Conservation (phyloP, 2,329 filamentous ascomycete genomes). For the Stagonosporopsis cucurbitacearum region DNA sequence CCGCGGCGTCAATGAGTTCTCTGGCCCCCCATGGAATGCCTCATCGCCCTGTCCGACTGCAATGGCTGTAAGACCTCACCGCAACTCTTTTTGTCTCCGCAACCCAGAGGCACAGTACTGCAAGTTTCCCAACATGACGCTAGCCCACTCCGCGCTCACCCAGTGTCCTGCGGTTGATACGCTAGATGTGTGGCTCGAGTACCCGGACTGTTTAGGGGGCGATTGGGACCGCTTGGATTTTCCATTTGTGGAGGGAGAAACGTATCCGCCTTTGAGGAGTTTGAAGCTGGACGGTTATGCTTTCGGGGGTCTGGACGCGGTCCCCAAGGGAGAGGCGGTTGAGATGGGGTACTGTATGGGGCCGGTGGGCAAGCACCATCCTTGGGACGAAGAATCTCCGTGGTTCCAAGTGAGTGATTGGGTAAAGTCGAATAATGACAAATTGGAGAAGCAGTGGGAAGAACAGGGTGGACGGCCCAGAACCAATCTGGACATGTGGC, state of each 20-base stretch:
- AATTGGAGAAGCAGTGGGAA: no score
- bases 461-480: not conserved
- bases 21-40: not conserved
- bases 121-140: not conserved
- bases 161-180: not conserved
- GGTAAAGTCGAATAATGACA: not conserved
- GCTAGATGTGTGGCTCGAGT: not conserved
- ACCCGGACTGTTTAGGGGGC: not conserved
- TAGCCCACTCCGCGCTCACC: not conserved
- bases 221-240: not conserved
- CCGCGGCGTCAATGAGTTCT: not conserved
- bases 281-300: slow-evolving; percentile 1
- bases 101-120: not conserved
- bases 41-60: not conserved
- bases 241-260: not conserved
- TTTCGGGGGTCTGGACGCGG: not conserved
- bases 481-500: not conserved
- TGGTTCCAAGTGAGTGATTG: not conserved
- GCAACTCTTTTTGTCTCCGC: not conserved
- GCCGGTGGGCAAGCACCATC: not conserved
- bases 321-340: not conserved
- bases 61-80: not conserved
- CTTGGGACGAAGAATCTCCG: not conserved
- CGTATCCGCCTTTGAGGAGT: not conserved
- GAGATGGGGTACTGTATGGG: not conserved